phyloP scores from a whole-genome alignment of 2,329 filamentous ascomycete genomes.

The Alternaria arborescens region DNA sequence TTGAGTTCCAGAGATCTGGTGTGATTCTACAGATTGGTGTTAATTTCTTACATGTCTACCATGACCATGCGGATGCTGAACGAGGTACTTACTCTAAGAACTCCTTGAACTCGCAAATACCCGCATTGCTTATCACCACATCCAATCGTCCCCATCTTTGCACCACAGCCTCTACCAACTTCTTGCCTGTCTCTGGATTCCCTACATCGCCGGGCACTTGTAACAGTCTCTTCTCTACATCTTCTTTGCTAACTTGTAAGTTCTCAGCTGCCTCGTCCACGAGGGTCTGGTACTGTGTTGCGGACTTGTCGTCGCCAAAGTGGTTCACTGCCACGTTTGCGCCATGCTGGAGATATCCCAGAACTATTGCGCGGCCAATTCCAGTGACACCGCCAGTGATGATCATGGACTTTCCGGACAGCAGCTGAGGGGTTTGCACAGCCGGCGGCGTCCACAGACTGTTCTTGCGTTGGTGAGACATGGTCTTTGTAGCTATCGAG shows the following conservation, averaged over 20 bases:
- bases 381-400: constrained; percentile 88
- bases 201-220: constrained; percentile 81
- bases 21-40: constrained; percentile 62
- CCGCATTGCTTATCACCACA: constrained; percentile 88
- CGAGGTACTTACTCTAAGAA: constrained; percentile 71
- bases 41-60: not conserved
- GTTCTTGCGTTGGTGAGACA: constrained; percentile 21
- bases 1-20: constrained; percentile 73
- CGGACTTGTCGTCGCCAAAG: constrained; percentile 65
- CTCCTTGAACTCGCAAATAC: constrained; percentile 86
- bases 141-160: constrained; percentile 63
- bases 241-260: constrained; percentile 30
- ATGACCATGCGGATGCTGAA: not conserved
- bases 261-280: constrained; percentile 46
- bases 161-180: constrained; percentile 73
- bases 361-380: constrained; percentile 84
- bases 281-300: constrained; percentile 60
- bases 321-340: constrained; percentile 84
- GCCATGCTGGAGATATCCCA: constrained; percentile 80
- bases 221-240: constrained; percentile 60
- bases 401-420: constrained; percentile 79
- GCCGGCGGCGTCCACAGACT: constrained; percentile 19
- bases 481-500: constrained; percentile 3
- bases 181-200: constrained; percentile 73
- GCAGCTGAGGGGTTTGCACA: constrained; percentile 56